Base-by-base conservation (phyloP, 2,329 filamentous ascomycete genomes). In the Sphaerulina musiva region DNA sequence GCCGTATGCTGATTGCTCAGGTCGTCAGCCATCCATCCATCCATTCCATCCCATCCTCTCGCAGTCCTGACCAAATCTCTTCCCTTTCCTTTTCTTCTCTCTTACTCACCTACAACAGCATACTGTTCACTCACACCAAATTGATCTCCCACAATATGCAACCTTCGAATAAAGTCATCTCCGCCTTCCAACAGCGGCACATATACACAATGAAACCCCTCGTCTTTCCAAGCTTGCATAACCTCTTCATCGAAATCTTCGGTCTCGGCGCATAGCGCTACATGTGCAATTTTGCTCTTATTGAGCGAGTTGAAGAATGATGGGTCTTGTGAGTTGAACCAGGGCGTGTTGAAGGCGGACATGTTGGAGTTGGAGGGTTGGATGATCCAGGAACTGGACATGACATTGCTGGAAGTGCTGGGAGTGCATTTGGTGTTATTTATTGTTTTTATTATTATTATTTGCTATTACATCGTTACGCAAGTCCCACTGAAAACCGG, bases 151-250 rank as follows among this genome's bases (percentile, higher is more conserved):
- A 82, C 78, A 14, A 71, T 69, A 57, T 78, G 75, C 53, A 84
- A 64, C 50, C 69, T 69, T 46, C 71, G 67, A n/a, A 75, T 69
- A 48, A 75, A 77, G 44, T 70, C 68, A 53, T 72, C 70, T 14
- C 78, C 76, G 12, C 78, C 75, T 38, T 78, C 76, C 6, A 73
- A 70, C 58, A 76, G 66, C 2, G 80, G 77, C 1, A 84, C 66
- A 62, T 85, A 85, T 26, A 74, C 70, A 2, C 82, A 75, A 14
- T 76, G 70, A 63, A 84, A 85, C 1, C 82, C 82, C 65, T 85
- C 82, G 39, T 80, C 76, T 31, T 73, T 70, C 79, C 81, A 84
- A 51, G 77, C 74, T 43, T 75, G 71, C 52, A 80, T 66, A 0
- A 75, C 78, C 41, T 77, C 73, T 14, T 72, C 65, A 63, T 84